Evolutionary conservation across 2,329 filamentous ascomycete species (phyloP), one percentile per base, ranked within the genome.

Genomic region (Pezicula radicicola): DNA sequence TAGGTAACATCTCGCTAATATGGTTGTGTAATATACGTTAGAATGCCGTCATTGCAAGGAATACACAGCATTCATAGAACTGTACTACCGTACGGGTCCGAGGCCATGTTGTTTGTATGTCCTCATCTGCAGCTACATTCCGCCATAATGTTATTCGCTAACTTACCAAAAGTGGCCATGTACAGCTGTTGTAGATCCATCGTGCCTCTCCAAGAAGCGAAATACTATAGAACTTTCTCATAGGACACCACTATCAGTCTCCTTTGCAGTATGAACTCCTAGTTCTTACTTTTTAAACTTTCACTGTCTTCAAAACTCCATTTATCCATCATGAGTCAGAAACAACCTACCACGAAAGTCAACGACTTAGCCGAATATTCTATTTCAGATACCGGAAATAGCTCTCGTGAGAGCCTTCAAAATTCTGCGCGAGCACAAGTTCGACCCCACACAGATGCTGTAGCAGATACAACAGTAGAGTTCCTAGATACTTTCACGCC

Each of bases 401-500:
- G 35, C 35, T 37, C 35, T 37, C 35, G 35, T 37, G 35, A 37
- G 35, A 37, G 6, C 35, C 35, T 37, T 37, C 35, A 37, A 37
- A 37, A 37, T 13, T 37, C 35, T 6, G 12, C 3, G 13, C 35
- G 6, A 37, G 35, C 35, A 37, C 35, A 13, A 6, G 6, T 37
- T 13, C 35, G 35, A 37, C 3, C 35, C 3, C 35, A 37, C 6
- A 37, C 35, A 37, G 35, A 37, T 37, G 35, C 35, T 37, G 35
- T 37, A 6, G 16, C 35, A 37, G 35, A 37, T 37, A 16, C 12
- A 37, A 37, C 35, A 16, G 35, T 48, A 42, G 55, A 57, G 2
- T 73, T 75, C 45, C 62, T 74, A 3, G 63, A 66, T 2, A 64
- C 67, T 0, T 75, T 75, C 52, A 68, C 64, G 6, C 62, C 65